A percentile compares a stretch with the other conserved stretches of the same genome.
These are phyloP conservation scores for Achaetomiella virescens DNA, from an alignment of 495 filamentous ascomycete species.

Conservation along the genomic window DNA sequence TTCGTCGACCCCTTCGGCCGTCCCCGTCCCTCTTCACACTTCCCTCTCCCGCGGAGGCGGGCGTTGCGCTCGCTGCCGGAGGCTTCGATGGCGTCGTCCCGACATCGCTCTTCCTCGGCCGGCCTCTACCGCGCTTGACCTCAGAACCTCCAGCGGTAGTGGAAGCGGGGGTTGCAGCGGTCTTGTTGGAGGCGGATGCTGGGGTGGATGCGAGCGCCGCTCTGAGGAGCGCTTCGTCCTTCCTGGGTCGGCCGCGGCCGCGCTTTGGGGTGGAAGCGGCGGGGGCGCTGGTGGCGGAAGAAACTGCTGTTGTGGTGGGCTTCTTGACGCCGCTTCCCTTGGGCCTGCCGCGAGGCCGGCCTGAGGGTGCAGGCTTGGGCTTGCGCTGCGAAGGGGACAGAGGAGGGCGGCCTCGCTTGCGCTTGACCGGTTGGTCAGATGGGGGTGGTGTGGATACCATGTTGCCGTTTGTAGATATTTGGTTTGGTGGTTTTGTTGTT, in stretches of 20 bases:
- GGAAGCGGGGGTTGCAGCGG: no score
- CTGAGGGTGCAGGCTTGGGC: slow-evolving; percentile 32
- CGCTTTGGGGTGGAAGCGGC: not conserved
- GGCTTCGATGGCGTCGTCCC: slow-evolving; percentile 9
- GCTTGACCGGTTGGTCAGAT: slow-evolving; percentile 28
- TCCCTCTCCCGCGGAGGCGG: not conserved
- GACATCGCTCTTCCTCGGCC: not conserved
- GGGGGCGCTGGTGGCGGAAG: slow-evolving; percentile 7
- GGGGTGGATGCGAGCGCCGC: not conserved
- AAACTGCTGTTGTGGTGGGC: not conserved
- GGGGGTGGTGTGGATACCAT: slow-evolving; percentile 6
- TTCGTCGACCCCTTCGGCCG: not conserved
- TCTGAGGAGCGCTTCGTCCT: not conserved
- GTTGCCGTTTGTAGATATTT: no score
- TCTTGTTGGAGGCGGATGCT: no score
- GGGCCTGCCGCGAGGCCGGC: slow-evolving; percentile 42
- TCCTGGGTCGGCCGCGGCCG: slow-evolving; percentile 8
- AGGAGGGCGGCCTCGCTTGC: slow-evolving; percentile 40
- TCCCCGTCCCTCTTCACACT: not conserved
- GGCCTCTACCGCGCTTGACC: slow-evolving; percentile 2
- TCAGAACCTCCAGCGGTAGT: no score
- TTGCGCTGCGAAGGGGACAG: slow-evolving; percentile 20
- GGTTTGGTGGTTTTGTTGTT: no score
- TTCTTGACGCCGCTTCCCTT: slow-evolving; percentile 28
- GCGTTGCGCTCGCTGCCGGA: slow-evolving; percentile 12